Conservation (phyloP, 495 filamentous ascomycete species). For the Lichina pygmaea region DNA sequence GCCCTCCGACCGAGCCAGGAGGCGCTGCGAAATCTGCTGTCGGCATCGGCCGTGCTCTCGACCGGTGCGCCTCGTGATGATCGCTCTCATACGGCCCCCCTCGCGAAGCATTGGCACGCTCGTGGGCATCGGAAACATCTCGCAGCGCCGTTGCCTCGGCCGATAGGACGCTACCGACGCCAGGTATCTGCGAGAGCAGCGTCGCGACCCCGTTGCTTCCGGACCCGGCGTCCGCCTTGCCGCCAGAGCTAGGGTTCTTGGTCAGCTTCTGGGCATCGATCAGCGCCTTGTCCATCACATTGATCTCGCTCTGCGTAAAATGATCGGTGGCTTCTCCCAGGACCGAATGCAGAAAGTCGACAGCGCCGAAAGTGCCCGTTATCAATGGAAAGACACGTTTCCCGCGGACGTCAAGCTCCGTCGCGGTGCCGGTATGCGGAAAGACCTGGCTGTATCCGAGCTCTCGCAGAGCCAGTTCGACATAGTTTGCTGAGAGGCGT, state of each 20-base stretch:
- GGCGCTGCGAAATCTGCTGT: constrained; percentile 18
- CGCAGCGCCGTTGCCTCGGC: constrained; percentile 53
- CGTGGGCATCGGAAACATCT: constrained; percentile 44
- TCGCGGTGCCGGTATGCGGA: constrained; percentile 50
- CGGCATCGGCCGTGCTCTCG: no score
- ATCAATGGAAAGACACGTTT: constrained; percentile 63
- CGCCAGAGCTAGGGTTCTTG: constrained; percentile 15
- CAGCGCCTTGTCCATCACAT: constrained; percentile 60
- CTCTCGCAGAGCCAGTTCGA: constrained; percentile 65
- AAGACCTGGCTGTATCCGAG: constrained; percentile 65
- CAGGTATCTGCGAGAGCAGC: constrained; percentile 52
- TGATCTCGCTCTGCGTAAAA: constrained; percentile 83
- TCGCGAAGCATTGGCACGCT: constrained; percentile 25
- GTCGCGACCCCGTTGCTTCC: constrained; percentile 23
- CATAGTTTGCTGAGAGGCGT: constrained; percentile 36
- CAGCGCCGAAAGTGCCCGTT: constrained; percentile 74
- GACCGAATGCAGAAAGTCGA: constrained; percentile 94
- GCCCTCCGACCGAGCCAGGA: constrained; percentile 20
- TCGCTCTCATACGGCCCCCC: background rate
- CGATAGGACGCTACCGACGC: constrained; percentile 42
- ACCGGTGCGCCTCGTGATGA: background rate
- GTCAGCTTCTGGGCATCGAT: constrained; percentile 23
- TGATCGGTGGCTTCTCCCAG: constrained; percentile 87
- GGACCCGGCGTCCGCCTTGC: constrained; percentile 7
- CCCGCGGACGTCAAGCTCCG: constrained; percentile 45